Evolutionary conservation across 768 basidiomycete species (phyloP), one percentile per base, ranked within the genome.

Genomic region (Mycena filopes): DNA sequence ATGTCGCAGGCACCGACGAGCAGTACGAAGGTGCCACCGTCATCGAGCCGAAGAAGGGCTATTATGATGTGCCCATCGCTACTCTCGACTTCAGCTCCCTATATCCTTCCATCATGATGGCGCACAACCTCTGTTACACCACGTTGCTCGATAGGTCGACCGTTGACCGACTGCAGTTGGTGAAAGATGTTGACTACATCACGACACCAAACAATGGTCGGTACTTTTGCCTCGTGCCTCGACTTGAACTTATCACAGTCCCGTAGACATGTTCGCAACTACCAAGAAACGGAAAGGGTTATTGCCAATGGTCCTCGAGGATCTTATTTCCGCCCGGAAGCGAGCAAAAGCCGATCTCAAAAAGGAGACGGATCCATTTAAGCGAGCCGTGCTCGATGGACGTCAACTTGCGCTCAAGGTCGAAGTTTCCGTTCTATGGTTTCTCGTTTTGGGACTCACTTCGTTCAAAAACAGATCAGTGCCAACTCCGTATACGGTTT

Each of bases 21-120:
- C 95, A 98, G 73, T 99, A 99, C 70, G 98, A 99, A 81, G 98
- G 98, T 68, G 98, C 98, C 5, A 99, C 96, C 13, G 98, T 99
- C 72, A 99, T 99, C 70, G 98, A 99, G 74, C 98, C 98, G 4
- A 89, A 86, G 76, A 95, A 91, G 73, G 98, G 97, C 0, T 99
- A 95, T 78, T 99, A 99, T 75, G 95, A 98, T 74, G 87, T 89
- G 0, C 98, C 98, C 2, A 98, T 99, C 72, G 96, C 98, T 15
- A 99, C 98, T 0, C 87, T 99, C 49, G 98, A 99, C 85, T 99
- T 99, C 80, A 96, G 95, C 63, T 98, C 96, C 2, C 84, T 99
- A 65, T 99, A 99, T 78, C 98, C 98, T 4, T 99, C 98, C 0
- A 99, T 99, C 79, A 99, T 99, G 98, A 98, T 98, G 96, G 98